A percentile compares a stretch with the other conserved stretches of the same genome.
Conservation (phyloP, 352 stramenopile species). For the Chrysophaeum taylorii region DNA sequence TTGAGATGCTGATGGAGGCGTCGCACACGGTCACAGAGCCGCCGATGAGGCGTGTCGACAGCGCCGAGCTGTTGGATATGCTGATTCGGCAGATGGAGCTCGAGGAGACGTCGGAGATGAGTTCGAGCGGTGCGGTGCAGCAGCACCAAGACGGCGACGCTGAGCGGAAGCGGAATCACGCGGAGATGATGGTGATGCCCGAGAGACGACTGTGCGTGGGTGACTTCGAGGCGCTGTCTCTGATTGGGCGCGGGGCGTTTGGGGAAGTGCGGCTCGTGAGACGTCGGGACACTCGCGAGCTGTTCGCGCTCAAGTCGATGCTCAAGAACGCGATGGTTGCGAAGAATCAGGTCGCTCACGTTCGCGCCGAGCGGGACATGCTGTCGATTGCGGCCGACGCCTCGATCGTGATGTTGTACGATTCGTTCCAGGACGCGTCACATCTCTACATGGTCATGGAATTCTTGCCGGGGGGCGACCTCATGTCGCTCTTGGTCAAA, state of each 20-base stretch:
- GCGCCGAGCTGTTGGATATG: constrained; percentile 4
- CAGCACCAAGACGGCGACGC: too few species aligned
- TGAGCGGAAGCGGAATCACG: background rate
- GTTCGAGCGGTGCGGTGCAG: too few species aligned
- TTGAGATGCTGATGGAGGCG: too few species aligned
- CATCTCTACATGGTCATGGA: constrained; percentile 94
- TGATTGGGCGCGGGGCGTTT: constrained; percentile 97
- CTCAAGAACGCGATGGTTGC: constrained; percentile 74
- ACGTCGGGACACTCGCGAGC: constrained; percentile 33
- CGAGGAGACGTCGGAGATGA: too few species aligned
- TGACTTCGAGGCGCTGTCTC: constrained; percentile 90
- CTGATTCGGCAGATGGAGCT: constrained; percentile 11
- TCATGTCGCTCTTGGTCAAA: constrained; percentile 94
- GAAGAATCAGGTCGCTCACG: constrained; percentile 87
- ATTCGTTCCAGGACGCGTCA: constrained; percentile 82
- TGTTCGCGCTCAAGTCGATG: constrained; percentile 73
- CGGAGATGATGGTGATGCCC: background rate
- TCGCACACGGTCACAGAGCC: background rate
- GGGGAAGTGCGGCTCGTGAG: constrained; percentile 83
- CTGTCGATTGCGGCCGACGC: constrained; percentile 83
- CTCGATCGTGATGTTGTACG: constrained; percentile 93
- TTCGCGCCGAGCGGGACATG: constrained; percentile 92
- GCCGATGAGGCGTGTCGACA: background rate
- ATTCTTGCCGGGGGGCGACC: constrained; percentile 93
- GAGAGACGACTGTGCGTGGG: constrained; percentile 34